Evolutionary conservation across 2,329 filamentous ascomycete genomes (phyloP), one percentile per base, ranked within the genome.

Genomic region (Pseudovirgaria hyperparasitica): DNA sequence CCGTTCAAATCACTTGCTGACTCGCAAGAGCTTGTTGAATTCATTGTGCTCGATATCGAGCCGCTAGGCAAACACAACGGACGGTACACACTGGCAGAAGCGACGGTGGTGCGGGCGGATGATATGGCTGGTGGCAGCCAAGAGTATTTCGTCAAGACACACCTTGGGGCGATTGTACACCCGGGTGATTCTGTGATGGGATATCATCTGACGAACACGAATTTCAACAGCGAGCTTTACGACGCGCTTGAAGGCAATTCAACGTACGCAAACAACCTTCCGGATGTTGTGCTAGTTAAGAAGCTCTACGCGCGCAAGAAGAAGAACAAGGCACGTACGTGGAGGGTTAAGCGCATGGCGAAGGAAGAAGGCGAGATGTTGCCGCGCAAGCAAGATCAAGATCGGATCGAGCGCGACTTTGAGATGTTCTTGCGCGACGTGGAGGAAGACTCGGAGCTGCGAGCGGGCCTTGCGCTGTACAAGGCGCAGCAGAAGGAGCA

Each of bases 401-500:
- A 86, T 33, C 74, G 76, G 37, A 74, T 92, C 63, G 86, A 96
- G 50, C 72, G 77, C 39, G 90, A 98, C 57, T 98, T 92, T 58
- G 90, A 98, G 62, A 73, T 86, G 71, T 98, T 98, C 72, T 62
- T 98, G 64, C 77, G 80, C 23, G 90, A 98, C 54, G 82, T 98
- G 8, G 92, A 98, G 58, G 86, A 96, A 51, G 90, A 98, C 52
- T 70, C 80, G 27, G 90, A 98, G 47, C 65, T 94, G 40, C 69
- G 90, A 29, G 70, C 76, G 22, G 85, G 84, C 1, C 62, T 98
- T 49, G 81, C 82, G 23, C 54, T 98, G 43, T 98, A 93, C 62
- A 93, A 87, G 50, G 58, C 58, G 19, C 57, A 66, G 62, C 68
- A 65, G 34, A 57, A 65, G 42, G 55, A 63, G 46, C 43, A 50